Base-by-base conservation (phyloP, 1,284 basidiomycete species). In the Macrocystidia cucumis region DNA sequence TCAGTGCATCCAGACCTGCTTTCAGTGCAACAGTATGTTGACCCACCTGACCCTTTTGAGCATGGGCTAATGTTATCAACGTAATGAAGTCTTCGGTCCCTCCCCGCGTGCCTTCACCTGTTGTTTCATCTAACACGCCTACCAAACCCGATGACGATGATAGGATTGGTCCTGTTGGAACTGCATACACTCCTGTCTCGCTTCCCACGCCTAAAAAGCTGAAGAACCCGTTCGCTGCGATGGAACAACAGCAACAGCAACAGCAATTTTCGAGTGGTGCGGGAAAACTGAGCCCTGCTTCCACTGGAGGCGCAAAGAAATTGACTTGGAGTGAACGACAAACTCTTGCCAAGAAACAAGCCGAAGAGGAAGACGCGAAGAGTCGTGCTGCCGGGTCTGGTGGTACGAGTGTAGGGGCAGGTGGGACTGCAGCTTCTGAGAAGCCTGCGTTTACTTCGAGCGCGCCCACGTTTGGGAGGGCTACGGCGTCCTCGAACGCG, bases 321-420 rank as follows among this genome's bases (percentile, higher is more conserved):
- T 59, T 93, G 37, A 92, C 90, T 0, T 95, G 91, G 91, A 83
- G 76, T 42, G 86, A 95, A 56, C 69, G 91, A 24, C 91, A 95
- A 54, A 90, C 87, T 0, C 62, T 82, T 20, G 82, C 89, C 3
- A 92, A 91, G 68, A 83, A 82, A 51, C 83, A 90, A 48, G 66
- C 71, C 7, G 85, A 82, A 46, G 87, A 87, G 49, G 91, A 96
- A 42, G 87, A 89, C 41, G 65, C 68, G 2, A 67, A 63, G 17
- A 89, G 86, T 48, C 67, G 67, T 29, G 65, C 69, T 29, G 83
- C 83, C 2, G 63, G 67, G 17, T n/a, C n/a, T n/a, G n/a, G n/a
- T n/a, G n/a, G n/a, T n/a, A n/a, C n/a, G n/a, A n/a, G n/a, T n/a
- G n/a, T n/a, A n/a, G 66, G 65, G 39, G 54, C 57, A 8, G 19